phyloP scores from a whole-genome alignment of 331 rosid species.

The Rhamnella rubrinervis region DNA sequence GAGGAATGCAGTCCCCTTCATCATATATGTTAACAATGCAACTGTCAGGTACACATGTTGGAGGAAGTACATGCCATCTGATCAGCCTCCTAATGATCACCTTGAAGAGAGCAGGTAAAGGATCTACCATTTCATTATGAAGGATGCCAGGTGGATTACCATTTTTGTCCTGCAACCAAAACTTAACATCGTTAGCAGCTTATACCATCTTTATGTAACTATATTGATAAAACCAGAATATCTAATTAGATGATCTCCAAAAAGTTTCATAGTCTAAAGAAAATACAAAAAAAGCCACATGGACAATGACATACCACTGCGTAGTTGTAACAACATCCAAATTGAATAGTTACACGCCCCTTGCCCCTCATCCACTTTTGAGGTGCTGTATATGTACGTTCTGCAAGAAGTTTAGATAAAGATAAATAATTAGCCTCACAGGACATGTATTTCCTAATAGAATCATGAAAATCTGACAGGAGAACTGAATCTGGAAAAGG shows the following conservation, averaged over 20 bases:
- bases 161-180: conserved; percentile 69
- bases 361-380: conserved; percentile 96
- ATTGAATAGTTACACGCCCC: conserved; percentile 88
- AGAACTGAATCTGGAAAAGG: too few species aligned
- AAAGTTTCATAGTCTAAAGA: conserved; percentile 7
- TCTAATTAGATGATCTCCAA: conserved; percentile 11
- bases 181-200: conserved; percentile 15
- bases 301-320: conserved; percentile 52
- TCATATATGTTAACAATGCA: conserved; percentile 94
- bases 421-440: background rate
- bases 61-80: conserved; percentile 89
- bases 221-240: background rate
- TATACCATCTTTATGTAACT: conserved; percentile 11
- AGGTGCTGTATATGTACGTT: conserved; percentile 81
- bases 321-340: conserved; percentile 96
- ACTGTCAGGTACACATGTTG: conserved; percentile 91
- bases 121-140: conserved; percentile 50
- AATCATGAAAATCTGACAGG: too few species aligned
- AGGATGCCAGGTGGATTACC: conserved; percentile 95
- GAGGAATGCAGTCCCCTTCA: conserved; percentile 97
- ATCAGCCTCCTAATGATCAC: conserved; percentile 87
- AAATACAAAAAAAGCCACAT: background rate
- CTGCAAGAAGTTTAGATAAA: conserved; percentile 47
- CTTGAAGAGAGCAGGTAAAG: conserved; percentile 86
- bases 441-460: background rate